Conservation (phyloP, 306 rosid species). For the Alnus rubra region DNA sequence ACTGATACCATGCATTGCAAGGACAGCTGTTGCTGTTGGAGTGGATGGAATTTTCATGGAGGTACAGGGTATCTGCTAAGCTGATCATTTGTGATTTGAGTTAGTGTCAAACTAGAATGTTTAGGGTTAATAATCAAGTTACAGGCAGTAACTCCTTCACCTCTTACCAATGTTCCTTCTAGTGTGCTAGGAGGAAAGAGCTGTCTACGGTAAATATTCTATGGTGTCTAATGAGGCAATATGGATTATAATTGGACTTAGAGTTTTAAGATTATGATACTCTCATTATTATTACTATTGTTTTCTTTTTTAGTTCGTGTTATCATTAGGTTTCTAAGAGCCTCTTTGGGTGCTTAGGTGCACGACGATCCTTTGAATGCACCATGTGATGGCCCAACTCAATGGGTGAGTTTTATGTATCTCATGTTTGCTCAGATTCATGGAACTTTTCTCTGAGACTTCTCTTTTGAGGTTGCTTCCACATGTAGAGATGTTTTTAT, state of each 20-base stretch:
- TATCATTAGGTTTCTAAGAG: slow-evolving; percentile 18
- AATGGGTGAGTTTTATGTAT: slow-evolving; percentile 69
- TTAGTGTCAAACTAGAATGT: neutral
- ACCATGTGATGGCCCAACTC: slow-evolving; percentile 97
- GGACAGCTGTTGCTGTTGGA: slow-evolving; percentile 95
- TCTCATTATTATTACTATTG: neutral
- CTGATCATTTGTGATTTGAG: neutral
- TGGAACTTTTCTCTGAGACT: slow-evolving; percentile 11
- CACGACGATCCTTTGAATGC: slow-evolving; percentile 94
- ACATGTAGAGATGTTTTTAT: neutral
- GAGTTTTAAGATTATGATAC: neutral
- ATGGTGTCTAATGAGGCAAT: neutral
- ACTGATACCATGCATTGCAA: slow-evolving; percentile 92
- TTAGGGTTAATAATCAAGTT: neutral
- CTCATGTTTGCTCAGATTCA: slow-evolving; percentile 12
- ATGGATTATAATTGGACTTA: neutral
- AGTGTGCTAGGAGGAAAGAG: neutral
- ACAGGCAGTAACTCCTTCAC: neutral
- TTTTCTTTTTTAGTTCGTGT: slow-evolving; percentile 18
- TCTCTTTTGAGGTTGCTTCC: slow-evolving; percentile 16
- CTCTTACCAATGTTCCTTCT: neutral
- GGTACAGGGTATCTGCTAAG: slow-evolving; percentile 45
- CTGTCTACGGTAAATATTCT: neutral
- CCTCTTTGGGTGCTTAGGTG: slow-evolving; percentile 54
- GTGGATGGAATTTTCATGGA: slow-evolving; percentile 99